Conservation (phyloP, 306 rosid genomes). For the Prunus campanulata region DNA sequence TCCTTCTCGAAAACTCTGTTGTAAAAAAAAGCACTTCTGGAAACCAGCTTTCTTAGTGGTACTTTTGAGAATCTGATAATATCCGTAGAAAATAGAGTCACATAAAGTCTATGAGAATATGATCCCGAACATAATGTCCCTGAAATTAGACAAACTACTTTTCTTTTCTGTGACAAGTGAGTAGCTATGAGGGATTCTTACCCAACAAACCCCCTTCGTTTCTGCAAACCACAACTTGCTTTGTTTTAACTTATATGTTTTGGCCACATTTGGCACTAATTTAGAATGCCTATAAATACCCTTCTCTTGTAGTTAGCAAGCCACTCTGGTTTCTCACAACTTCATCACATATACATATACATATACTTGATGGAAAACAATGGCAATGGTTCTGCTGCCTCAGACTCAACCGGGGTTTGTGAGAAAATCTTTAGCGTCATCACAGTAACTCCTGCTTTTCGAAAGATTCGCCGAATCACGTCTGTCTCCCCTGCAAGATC, state of each 20-base stretch:
- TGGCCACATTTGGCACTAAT: too few relatives aligned
- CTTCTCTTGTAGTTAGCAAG: background rate
- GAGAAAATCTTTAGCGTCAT: slow-evolving; percentile 48
- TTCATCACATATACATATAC: background rate
- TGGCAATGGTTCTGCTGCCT: background rate
- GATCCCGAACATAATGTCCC: slow-evolving; percentile 39
- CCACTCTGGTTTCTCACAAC: slow-evolving; percentile 2
- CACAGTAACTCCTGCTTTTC: slow-evolving; percentile 21
- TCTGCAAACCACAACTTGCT: too few relatives aligned
- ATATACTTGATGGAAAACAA: slow-evolving; percentile 39
- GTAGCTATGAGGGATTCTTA: background rate
- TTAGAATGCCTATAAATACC: slow-evolving; percentile 6
- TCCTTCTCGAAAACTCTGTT: background rate
- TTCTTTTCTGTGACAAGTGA: background rate
- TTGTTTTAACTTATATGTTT: too few relatives aligned
- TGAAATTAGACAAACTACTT: background rate
- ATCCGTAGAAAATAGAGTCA: slow-evolving; percentile 22
- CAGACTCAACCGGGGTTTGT: slow-evolving; percentile 37
- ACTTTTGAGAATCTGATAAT: background rate
- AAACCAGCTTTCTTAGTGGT: background rate
- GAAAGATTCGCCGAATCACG: slow-evolving; percentile 18
- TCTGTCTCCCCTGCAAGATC: slow-evolving; percentile 14
- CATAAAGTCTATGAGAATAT: slow-evolving; percentile 38
- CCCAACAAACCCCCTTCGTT: background rate
- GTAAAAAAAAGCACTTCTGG: background rate